phyloP scores from a whole-genome alignment of 805 yeast genomes.

The Yamadazyma kitorensis region DNA sequence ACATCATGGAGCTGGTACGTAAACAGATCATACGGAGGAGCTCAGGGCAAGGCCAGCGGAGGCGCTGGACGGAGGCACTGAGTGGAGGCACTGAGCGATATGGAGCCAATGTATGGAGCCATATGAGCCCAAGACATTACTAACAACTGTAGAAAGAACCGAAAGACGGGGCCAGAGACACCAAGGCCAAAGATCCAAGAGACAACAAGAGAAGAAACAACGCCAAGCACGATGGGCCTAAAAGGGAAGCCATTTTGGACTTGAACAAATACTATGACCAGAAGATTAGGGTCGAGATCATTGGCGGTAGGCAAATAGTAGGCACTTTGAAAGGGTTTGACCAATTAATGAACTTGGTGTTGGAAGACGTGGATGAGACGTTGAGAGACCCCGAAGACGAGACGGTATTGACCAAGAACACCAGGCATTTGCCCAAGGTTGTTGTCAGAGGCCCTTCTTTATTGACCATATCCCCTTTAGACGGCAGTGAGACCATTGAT shows the following conservation, averaged over 20 bases:
- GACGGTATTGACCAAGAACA: conserved; percentile 48
- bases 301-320: conserved; percentile 80
- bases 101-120: too few relatives aligned
- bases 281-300: conserved; percentile 69
- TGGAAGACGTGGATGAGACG: conserved; percentile 68
- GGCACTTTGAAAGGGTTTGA: conserved; percentile 85
- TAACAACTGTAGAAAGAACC: background rate
- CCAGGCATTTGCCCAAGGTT: conserved; percentile 71
- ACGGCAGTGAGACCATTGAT: conserved; percentile 66
- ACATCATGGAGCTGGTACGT: too few relatives aligned
- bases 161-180: background rate
- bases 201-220: conserved; percentile 19
- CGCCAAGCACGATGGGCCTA: conserved; percentile 62
- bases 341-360: conserved; percentile 74
- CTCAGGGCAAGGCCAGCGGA: too few relatives aligned
- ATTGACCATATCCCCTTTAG: conserved; percentile 69
- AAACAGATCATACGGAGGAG: too few relatives aligned
- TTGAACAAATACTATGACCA: conserved; percentile 73
- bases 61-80: too few relatives aligned
- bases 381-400: conserved; percentile 68
- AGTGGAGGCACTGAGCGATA: too few relatives aligned
- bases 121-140: too few relatives aligned
- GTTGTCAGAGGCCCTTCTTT: conserved; percentile 85
- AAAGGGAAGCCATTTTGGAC: conserved; percentile 86
- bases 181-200: conserved; percentile 6